Conservation (phyloP, 2,329 filamentous ascomycete species). For the Neofusicoccum sp. region DNA sequence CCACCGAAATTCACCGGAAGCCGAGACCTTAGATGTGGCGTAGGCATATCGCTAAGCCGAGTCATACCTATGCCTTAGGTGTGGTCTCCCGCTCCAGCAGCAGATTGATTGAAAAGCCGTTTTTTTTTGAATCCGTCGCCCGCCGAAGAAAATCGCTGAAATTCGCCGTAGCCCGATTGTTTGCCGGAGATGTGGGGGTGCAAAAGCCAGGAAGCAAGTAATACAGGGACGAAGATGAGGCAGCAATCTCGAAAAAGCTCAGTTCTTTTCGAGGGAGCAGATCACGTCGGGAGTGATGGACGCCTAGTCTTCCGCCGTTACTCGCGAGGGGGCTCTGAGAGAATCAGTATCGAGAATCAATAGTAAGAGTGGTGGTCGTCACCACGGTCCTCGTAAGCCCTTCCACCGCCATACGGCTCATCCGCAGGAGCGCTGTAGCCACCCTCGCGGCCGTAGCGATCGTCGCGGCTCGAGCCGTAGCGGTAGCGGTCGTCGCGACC, state of each 20-base stretch:
- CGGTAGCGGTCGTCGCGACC: conserved; percentile 53
- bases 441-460: conserved; percentile 57
- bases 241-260: conserved; percentile 16
- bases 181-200: conserved; percentile 4
- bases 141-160: conserved; percentile 19
- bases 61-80: conserved; percentile 20
- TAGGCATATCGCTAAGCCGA: conserved; percentile 18
- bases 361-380: conserved; percentile 51
- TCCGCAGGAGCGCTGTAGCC: conserved; percentile 37
- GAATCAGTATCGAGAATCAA: conserved; percentile 28
- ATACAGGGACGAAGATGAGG: conserved; percentile 21
- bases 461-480: conserved; percentile 42
- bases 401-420: conserved; percentile 40
- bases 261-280: conserved; percentile 6
- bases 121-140: conserved; percentile 20
- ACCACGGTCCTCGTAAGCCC: conserved; percentile 44
- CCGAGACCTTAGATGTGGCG: conserved; percentile 19
- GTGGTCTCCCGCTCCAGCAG: conserved; percentile 18
- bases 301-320: conserved; percentile 17
- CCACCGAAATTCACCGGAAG: conserved; percentile 32
- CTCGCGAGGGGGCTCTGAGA: conserved; percentile 37
- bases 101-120: conserved; percentile 16
- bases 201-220: conserved; percentile 21
- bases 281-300: conserved; percentile 8
- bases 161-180: conserved; percentile 18